phyloP scores from a whole-genome alignment of 768 basidiomycete genomes.

The Pulveroboletus sp. region DNA sequence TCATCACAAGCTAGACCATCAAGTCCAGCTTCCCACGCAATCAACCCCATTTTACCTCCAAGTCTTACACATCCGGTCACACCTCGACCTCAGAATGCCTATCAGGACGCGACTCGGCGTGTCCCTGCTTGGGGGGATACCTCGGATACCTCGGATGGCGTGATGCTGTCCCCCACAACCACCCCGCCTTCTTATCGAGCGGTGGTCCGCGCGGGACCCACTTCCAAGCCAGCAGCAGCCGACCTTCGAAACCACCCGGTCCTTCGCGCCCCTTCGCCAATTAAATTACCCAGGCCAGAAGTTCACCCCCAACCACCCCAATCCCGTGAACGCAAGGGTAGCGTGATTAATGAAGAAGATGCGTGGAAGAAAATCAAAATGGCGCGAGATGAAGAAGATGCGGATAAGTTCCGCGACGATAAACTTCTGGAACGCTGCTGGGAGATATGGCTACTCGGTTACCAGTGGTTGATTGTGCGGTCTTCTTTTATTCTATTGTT shows the following conservation, averaged over 20 bases:
- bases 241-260: slow-evolving; percentile 11
- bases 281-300: slow-evolving; percentile 28
- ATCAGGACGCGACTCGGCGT: slow-evolving; percentile 9
- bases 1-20: slow-evolving; percentile 9
- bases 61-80: slow-evolving; percentile 28
- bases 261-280: slow-evolving; percentile 27
- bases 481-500: slow-evolving; percentile 10
- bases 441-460: slow-evolving; percentile 72
- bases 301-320: slow-evolving; percentile 16
- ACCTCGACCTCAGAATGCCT: slow-evolving; percentile 25
- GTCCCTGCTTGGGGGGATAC: slow-evolving; percentile 35
- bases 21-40: slow-evolving; percentile 11
- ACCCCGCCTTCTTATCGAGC: slow-evolving; percentile 52
- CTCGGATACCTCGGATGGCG: slow-evolving; percentile 36
- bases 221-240: slow-evolving; percentile 11
- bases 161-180: slow-evolving; percentile 34
- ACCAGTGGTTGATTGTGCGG: slow-evolving; percentile 72
- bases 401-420: slow-evolving; percentile 64
- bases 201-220: slow-evolving; percentile 31
- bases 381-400: slow-evolving; percentile 66
- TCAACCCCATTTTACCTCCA: slow-evolving; percentile 26
- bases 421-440: slow-evolving; percentile 67
- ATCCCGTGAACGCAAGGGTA: slow-evolving; percentile 43
- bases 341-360: slow-evolving; percentile 64
- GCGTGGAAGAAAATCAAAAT: slow-evolving; percentile 77